Evolutionary conservation across 176 grass and related monocot genomes (phyloP).

Genomic region (Bolboschoenus planiculmis): DNA sequence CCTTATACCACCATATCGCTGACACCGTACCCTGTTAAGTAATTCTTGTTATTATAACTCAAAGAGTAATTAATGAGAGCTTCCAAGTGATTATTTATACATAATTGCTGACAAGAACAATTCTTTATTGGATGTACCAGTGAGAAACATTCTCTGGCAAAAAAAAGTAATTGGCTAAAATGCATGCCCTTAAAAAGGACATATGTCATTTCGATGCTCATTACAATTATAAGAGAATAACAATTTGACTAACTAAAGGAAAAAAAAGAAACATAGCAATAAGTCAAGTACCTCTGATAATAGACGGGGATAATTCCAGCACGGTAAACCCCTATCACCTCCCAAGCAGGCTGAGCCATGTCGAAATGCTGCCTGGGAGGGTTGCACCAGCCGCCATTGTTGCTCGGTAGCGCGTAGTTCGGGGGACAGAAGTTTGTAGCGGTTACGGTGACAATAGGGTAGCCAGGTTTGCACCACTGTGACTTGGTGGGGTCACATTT

Average conservation of each 20-base stretch:
- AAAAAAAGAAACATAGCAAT: not conserved
- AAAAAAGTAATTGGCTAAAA: not conserved
- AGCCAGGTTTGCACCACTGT: conserved; percentile 19
- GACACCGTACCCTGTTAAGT: conserved; percentile 15
- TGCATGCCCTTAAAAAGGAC: not conserved
- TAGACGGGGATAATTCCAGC: conserved; percentile 21
- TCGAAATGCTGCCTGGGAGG: conserved; percentile 50
- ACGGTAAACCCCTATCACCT: conserved; percentile 14
- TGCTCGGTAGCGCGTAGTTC: conserved; percentile 34
- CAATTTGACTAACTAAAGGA: too few relatives aligned
- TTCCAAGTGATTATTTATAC: not conserved
- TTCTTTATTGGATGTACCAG: too few relatives aligned
- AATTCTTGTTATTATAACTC: not conserved
- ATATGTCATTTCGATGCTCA: not conserved
- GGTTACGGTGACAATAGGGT: conserved; percentile 32
- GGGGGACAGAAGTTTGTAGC: conserved; percentile 68
- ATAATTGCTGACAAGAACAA: not conserved
- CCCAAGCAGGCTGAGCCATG: conserved; percentile 39
- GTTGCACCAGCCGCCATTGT: conserved; percentile 71
- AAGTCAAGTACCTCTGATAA: conserved; percentile 21
- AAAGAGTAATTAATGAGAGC: not conserved
- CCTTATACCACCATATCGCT: conserved; percentile 19
- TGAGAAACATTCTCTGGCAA: too few relatives aligned
- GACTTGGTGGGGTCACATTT: conserved; percentile 2
- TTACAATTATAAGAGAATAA: not conserved